Evolutionary conservation across 2,329 filamentous ascomycete genomes (phyloP).

Genomic region (Drechmeria coniospora): DNA sequence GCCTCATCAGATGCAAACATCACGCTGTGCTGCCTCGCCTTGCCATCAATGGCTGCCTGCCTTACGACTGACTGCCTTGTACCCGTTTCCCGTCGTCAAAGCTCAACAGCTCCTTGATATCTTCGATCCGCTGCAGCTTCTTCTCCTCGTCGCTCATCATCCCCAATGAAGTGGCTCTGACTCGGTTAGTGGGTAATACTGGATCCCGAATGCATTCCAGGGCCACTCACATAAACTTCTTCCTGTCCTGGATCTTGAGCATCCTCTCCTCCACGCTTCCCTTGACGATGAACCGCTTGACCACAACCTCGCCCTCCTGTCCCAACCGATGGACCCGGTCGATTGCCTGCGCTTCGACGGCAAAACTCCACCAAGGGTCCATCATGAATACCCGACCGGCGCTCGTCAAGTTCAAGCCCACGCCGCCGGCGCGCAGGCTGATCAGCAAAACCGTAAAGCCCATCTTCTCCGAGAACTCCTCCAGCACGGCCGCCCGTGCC

Average conservation of each 20-base stretch:
- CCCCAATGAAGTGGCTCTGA: constrained; percentile 81
- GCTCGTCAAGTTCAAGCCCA: constrained; percentile 81
- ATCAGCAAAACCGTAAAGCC: constrained; percentile 66
- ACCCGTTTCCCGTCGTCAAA: too few relatives aligned
- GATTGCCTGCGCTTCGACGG: constrained; percentile 91
- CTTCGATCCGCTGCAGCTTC: constrained; percentile 76
- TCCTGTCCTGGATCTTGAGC: constrained; percentile 82
- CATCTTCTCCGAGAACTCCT: constrained; percentile 46
- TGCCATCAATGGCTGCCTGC: too few relatives aligned
- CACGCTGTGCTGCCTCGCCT: too few relatives aligned
- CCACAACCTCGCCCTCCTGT: constrained; percentile 70
- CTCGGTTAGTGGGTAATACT: background rate
- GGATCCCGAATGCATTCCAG: background rate
- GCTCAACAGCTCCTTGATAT: constrained; percentile 80
- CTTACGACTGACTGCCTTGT: too few relatives aligned
- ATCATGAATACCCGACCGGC: constrained; percentile 94
- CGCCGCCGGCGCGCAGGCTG: constrained; percentile 76
- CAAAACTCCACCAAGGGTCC: constrained; percentile 99
- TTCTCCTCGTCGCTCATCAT: constrained; percentile 95
- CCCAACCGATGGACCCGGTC: constrained; percentile 97
- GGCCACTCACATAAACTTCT: constrained; percentile 75
- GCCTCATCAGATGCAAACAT: too few relatives aligned
- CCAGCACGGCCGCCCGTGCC: constrained; percentile 60
- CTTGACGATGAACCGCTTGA: constrained; percentile 77
- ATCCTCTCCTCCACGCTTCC: constrained; percentile 91